phyloP scores from a whole-genome alignment of 768 basidiomycete genomes.

The Tulasnella calospora region DNA sequence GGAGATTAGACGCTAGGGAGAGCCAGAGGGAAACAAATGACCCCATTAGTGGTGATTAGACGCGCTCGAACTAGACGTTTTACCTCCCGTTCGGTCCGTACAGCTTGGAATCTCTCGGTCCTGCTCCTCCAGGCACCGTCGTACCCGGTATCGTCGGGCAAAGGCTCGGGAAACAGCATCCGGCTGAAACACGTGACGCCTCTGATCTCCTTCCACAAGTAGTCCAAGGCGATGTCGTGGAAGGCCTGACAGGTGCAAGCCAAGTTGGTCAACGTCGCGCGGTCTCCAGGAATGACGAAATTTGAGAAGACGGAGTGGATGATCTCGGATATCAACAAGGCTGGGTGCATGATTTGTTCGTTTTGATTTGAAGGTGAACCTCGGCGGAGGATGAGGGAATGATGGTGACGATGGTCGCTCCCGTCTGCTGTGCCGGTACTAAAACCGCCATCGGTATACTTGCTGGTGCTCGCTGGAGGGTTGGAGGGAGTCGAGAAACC shows the following conservation, averaged over 20 bases:
- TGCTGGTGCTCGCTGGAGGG: neutral
- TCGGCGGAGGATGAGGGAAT: neutral
- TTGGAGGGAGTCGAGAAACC: neutral
- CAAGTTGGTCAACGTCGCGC: neutral
- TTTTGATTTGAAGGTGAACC: neutral
- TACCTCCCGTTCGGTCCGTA: slow-evolving; percentile 19
- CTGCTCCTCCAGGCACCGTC: slow-evolving; percentile 6
- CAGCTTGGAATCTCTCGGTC: slow-evolving; percentile 15
- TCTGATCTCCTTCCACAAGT: slow-evolving; percentile 3
- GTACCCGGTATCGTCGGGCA: neutral
- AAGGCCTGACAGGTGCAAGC: slow-evolving; percentile 17
- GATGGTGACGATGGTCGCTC: neutral
- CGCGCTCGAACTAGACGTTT: neutral
- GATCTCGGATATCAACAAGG: slow-evolving; percentile 16
- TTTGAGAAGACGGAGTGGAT: slow-evolving; percentile 9
- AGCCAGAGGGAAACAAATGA: neutral
- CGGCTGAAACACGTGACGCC: neutral
- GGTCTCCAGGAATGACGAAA: slow-evolving; percentile 8
- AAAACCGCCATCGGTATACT: neutral
- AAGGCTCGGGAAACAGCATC: slow-evolving; percentile 17
- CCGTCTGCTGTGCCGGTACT: neutral
- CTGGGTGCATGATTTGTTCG: slow-evolving; percentile 18
- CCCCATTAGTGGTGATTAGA: neutral
- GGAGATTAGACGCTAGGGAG: slow-evolving; percentile 7
- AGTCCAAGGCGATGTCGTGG: slow-evolving; percentile 12